Percentiles rank a stretch among this genome's conserved stretches.
Conservation (phyloP, 1,139 yeast genomes). For the Starmera stellimalicola region DNA sequence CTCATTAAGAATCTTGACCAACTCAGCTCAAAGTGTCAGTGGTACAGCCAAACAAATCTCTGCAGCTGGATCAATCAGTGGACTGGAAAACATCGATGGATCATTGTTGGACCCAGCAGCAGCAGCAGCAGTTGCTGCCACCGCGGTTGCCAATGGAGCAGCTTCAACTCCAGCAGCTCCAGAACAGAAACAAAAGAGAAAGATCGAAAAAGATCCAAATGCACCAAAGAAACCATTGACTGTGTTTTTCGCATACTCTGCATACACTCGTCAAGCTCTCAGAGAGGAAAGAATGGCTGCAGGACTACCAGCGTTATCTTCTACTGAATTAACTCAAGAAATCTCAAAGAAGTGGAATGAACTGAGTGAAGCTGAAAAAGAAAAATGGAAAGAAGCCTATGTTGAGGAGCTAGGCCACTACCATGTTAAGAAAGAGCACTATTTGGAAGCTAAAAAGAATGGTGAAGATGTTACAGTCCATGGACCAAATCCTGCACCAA, state of each 20-base stretch:
- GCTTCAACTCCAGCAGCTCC: constrained; percentile 3
- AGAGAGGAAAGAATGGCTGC: constrained; percentile 54
- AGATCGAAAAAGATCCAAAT: constrained; percentile 45
- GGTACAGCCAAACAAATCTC: constrained; percentile 13
- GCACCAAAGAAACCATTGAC: constrained; percentile 58
- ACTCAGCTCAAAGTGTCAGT: constrained; percentile 16
- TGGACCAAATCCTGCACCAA: constrained; percentile 28
- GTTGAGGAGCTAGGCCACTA: constrained; percentile 54
- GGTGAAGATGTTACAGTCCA: constrained; percentile 21
- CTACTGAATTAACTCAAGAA: constrained; percentile 69
- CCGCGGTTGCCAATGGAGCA: constrained; percentile 3
- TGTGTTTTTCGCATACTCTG: constrained; percentile 70
- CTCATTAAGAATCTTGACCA: constrained; percentile 22
- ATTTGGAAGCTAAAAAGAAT: constrained; percentile 43
- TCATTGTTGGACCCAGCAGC: neutral
- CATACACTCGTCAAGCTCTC: constrained; percentile 51
- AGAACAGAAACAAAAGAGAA: constrained; percentile 33
- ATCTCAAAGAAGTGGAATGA: constrained; percentile 74
- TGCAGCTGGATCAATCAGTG: constrained; percentile 3
- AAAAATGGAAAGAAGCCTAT: constrained; percentile 69
- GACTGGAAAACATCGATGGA: neutral
- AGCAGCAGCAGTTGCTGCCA: neutral
- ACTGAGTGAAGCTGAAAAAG: constrained; percentile 57
- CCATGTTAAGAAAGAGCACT: constrained; percentile 54
- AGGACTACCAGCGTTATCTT: constrained; percentile 54